Evolutionary conservation across 306 rosid genomes (phyloP), one percentile per base, ranked within the genome.

Genomic region (Malus orientalis): DNA sequence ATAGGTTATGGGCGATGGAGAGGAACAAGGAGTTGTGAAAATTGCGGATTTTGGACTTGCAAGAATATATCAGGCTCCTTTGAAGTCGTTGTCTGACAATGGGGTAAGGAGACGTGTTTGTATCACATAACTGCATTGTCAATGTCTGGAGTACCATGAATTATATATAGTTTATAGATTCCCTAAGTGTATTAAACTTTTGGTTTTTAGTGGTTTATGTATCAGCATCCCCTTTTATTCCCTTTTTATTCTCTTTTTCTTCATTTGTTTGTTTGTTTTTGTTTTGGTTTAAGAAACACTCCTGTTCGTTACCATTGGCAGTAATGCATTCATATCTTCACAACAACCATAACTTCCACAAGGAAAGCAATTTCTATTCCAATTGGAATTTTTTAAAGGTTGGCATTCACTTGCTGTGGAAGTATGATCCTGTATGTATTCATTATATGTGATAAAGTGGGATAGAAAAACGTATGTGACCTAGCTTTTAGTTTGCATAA

Each of bases 1-100:
- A 57, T 79, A 94, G 98, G 98, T 92, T 81, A 94, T 90, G 97
- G 98, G 98, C 22, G 98, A 94, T 3, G 93, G 76, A 59, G 98
- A 94, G 85, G 98, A 94, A 66, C 97, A 85, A 32, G 98, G 98
- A 47, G 84, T 91, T 81, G 88, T 94, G 68, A 94, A 94, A 86
- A 88, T 94, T 83, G 98, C 96, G 44, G 98, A 94, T 88, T 94
- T 94, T 85, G 98, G 98, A 82, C 98, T 94, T 84, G 98, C 98
- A 69, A 91, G 98, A 83, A 86, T 94, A 87, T 94, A 90, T 81
- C 98, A 90, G 82, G 96, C 95, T 69, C 98, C 98, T 66, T 69
- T 92, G 86, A 94, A 88, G 86, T 86, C 97, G 38, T 80, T 94
- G 79, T 85, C 64, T 69, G 94, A 89, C 62, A 93, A 93, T 76